Evolutionary conservation across 2,329 filamentous ascomycete genomes (phyloP), one percentile per base, ranked within the genome.

Genomic region (Alternaria sp.): DNA sequence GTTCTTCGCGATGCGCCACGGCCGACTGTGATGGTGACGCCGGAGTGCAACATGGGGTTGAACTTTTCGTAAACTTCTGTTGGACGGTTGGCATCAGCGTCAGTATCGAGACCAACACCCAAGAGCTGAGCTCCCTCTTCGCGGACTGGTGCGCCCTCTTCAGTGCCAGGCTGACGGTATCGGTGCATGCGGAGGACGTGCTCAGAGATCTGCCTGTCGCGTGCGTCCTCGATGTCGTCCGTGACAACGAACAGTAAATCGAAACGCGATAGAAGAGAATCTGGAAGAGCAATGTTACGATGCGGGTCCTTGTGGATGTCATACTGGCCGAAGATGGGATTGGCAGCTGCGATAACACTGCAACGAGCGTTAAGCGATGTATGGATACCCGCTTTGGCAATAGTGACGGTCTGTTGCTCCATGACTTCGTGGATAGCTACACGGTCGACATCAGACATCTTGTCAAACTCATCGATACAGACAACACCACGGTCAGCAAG

Each of bases 381-480:
- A 79, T 99, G 95, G 58, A 99, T 99, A 65, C 95, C 95, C 1
- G 95, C 95, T 81, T 99, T 99, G 51, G 95, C 95, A 72, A 99
- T 99, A 13, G 95, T 99, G 60, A 99, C 95, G 0, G 95, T 99
- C 80, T 99, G 95, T 81, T 99, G 95, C 80, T 99, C 95, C 95
- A 99, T 99, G 66, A 99, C 95, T 91, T 99, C 95, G 86, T 99
- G 95, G 69, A 99, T 99, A 45, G 95, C 95, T 4, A 99, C 95
- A 75, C 95, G 88, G 79, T 99, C 95, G 57, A 98, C 90, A 75
- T 99, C 95, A 56, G 93, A 97, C 95, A 99, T 99, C 79, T 99
- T 99, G 82, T 99, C 95, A 69, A 99, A 99, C 74, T 99, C 95
- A 76, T 99, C 95, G 67, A 99, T 99, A 81, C 95, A 99, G 33